These are phyloP conservation scores for Discostella stelligeroides DNA, from an alignment of 108 stramenopile species.

Conservation along the genomic window DNA sequence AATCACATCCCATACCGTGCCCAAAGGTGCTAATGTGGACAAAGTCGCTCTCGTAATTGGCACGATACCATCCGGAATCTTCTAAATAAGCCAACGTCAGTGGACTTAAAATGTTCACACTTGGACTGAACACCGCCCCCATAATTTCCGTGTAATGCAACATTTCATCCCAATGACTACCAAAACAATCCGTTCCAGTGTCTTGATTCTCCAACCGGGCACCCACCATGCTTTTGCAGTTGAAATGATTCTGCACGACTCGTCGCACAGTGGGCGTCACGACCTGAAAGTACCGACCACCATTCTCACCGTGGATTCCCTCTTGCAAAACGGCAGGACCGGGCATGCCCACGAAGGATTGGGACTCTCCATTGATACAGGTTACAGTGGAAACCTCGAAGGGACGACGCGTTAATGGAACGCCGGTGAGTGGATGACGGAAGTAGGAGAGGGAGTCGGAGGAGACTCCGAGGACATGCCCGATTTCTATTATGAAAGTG, in stretches of 20 bases:
- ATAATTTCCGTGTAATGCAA: slow-evolving; percentile 39
- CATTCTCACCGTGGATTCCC: not conserved
- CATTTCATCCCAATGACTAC: slow-evolving; percentile 57
- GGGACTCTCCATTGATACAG: slow-evolving; percentile 42
- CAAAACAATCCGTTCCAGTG: slow-evolving; percentile 55
- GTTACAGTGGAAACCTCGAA: slow-evolving; percentile 40
- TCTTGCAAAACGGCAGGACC: slow-evolving; percentile 38
- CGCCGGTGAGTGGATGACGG: slow-evolving; percentile 74
- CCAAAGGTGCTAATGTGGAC: slow-evolving; percentile 49
- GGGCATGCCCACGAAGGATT: slow-evolving; percentile 36
- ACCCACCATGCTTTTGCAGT: slow-evolving; percentile 44
- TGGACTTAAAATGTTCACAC: slow-evolving; percentile 43
- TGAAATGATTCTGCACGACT: slow-evolving; percentile 55
- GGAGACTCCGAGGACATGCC: slow-evolving; percentile 74
- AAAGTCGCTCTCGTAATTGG: slow-evolving; percentile 50
- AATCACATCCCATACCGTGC: slow-evolving; percentile 51
- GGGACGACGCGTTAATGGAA: slow-evolving; percentile 36
- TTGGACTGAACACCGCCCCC: slow-evolving; percentile 47
- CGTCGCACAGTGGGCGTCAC: slow-evolving; percentile 46
- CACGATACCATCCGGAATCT: slow-evolving; percentile 64
- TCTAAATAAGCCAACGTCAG: slow-evolving; percentile 51
- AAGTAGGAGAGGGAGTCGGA: slow-evolving; percentile 72
- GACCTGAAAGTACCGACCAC: slow-evolving; percentile 43
- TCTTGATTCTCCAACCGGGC: slow-evolving; percentile 49
- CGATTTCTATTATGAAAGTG: slow-evolving; percentile 40